phyloP scores from a whole-genome alignment of 805 yeast genomes.

The Maudiozyma bulderi region DNA sequence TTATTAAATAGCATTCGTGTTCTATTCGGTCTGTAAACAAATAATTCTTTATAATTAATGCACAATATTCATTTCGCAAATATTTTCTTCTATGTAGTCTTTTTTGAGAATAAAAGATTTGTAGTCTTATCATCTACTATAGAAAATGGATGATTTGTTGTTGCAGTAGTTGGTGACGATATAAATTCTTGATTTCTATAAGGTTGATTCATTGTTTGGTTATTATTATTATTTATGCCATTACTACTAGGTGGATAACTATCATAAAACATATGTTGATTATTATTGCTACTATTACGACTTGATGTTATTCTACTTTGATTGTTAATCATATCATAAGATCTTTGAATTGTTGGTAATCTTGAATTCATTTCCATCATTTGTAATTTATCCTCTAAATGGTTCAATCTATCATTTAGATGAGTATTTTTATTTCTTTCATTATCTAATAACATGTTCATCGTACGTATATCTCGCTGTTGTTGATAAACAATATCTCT shows the following conservation, averaged over 20 bases:
- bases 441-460: conserved; percentile 12
- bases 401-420: conserved; percentile 9
- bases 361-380: conserved; percentile 5
- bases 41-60: too few species aligned
- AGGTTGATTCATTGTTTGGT: conserved; percentile 1
- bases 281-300: too few species aligned
- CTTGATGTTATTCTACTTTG: too few species aligned
- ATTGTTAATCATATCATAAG: background rate
- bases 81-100: background rate
- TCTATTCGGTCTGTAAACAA: too few species aligned
- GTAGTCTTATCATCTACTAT: conserved; percentile 6
- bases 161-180: background rate
- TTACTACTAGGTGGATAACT: background rate
- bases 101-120: background rate
- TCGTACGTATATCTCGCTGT: conserved; percentile 12
- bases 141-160: conserved; percentile 1
- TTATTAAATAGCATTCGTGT: background rate
- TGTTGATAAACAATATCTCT: conserved; percentile 15
- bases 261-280: background rate
- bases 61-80: too few species aligned
- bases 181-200: background rate
- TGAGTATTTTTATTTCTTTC: conserved; percentile 9
- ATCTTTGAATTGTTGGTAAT: background rate
- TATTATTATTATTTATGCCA: background rate
- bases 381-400: conserved; percentile 10